These are phyloP conservation scores for Coccomyxa subellipsoidea DNA, from an alignment of 163 green algal species.

Conservation along the genomic window DNA sequence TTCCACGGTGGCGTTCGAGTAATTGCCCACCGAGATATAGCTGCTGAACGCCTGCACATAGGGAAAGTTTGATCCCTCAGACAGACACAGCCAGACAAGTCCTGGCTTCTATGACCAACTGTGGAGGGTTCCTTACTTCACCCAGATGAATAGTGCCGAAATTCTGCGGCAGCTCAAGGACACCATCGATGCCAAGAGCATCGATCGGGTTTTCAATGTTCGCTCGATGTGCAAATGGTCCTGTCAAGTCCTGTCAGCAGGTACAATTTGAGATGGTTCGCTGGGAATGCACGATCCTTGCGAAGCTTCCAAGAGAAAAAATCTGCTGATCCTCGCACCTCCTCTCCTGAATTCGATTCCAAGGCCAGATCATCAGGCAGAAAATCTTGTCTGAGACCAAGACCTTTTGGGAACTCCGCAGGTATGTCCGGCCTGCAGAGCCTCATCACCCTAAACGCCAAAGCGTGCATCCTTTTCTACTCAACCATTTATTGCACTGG, in stretches of 20 bases:
- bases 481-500: too few relatives aligned
- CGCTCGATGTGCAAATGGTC: neutral
- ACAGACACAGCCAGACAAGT: neutral
- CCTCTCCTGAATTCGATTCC: neutral
- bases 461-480: neutral
- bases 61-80: neutral
- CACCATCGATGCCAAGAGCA: neutral
- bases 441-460: neutral
- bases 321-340: neutral
- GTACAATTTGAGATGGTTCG: neutral
- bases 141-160: slow-evolving; percentile 55
- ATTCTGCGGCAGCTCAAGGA: slow-evolving; percentile 42
- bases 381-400: neutral
- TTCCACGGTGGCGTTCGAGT: slow-evolving; percentile 26
- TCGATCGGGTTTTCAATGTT: neutral
- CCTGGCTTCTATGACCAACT: neutral
- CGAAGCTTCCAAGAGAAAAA: too few relatives aligned
- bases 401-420: neutral
- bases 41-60: slow-evolving; percentile 41
- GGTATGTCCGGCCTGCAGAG: neutral
- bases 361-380: neutral
- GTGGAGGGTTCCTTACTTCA: slow-evolving; percentile 23
- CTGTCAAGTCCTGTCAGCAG: neutral
- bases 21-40: slow-evolving; percentile 55
- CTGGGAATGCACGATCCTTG: too few relatives aligned